These are phyloP conservation scores for Rhynchospora breviuscula DNA, from an alignment of 176 grass and related monocot genomes.

Conservation along the genomic window DNA sequence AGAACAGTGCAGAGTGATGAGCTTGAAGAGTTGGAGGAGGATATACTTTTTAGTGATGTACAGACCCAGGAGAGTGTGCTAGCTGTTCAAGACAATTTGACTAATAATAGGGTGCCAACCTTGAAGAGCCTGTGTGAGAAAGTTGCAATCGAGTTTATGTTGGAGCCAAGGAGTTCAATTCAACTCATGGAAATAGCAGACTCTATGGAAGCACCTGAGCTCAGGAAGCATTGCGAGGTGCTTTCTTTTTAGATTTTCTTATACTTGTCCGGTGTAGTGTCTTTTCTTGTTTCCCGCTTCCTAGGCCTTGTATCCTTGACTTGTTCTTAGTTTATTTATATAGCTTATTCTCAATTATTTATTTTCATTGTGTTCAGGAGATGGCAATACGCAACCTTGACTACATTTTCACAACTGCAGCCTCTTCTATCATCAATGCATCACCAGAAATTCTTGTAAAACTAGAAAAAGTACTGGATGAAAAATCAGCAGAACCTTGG, in stretches of 20 bases:
- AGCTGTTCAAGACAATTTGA: constrained; percentile 24
- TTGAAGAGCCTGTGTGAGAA: constrained; percentile 92
- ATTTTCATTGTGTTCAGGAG: constrained; percentile 48
- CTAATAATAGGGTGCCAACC: constrained; percentile 41
- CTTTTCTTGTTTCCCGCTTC: neutral
- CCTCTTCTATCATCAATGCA: constrained; percentile 65
- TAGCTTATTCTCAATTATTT: constrained; percentile 1
- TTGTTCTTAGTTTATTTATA: constrained; percentile 7
- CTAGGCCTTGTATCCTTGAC: neutral
- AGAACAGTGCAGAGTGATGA: constrained; percentile 37
- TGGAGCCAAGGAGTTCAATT: constrained; percentile 86
- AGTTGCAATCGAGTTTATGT: constrained; percentile 68
- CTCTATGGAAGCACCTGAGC: constrained; percentile 78
- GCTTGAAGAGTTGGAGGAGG: constrained; percentile 72
- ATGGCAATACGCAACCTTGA: constrained; percentile 88
- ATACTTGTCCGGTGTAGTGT: neutral
- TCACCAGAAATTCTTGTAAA: constrained; percentile 74
- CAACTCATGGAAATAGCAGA: constrained; percentile 96
- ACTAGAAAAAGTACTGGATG: constrained; percentile 72
- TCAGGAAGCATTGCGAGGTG: constrained; percentile 94
- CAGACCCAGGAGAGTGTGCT: constrained; percentile 26
- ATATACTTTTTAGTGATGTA: constrained; percentile 47
- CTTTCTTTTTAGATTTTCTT: constrained; percentile 9
- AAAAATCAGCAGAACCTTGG: constrained; percentile 74
- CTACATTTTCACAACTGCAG: constrained; percentile 77